Percentiles rank a stretch among this genome's conserved stretches.
phyloP scores from a whole-genome alignment of 2,329 filamentous ascomycete genomes.

The Aspergillus thermomutatus region DNA sequence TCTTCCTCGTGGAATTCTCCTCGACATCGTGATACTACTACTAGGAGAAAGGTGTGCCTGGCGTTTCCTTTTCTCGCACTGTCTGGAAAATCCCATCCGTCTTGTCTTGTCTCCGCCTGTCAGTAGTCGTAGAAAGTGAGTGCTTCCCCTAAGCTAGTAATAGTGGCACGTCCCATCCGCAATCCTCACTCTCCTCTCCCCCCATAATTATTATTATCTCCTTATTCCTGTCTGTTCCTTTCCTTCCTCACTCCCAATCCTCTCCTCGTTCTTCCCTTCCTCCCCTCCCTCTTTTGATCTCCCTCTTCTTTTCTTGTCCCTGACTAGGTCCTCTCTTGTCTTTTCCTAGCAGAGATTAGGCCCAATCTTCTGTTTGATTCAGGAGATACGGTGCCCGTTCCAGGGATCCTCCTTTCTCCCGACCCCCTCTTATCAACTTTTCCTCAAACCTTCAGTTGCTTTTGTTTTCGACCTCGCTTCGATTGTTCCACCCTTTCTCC shows the following conservation, averaged over 20 bases:
- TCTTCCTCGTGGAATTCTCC: not conserved
- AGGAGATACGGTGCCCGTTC: slow-evolving; percentile 28
- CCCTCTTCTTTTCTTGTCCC: slow-evolving; percentile 16
- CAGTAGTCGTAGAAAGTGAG: not conserved
- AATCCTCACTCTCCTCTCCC: slow-evolving; percentile 24
- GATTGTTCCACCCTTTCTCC: slow-evolving; percentile 9
- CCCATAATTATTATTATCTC: slow-evolving; percentile 21
- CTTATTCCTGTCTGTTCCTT: slow-evolving; percentile 34
- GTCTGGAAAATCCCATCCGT: not conserved
- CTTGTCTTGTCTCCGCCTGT: not conserved
- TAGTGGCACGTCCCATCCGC: slow-evolving; percentile 20
- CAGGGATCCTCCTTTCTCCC: slow-evolving; percentile 19
- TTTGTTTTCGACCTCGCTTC: slow-evolving; percentile 4
- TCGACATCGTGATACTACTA: not conserved
- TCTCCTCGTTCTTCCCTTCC: slow-evolving; percentile 26
- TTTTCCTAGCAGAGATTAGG: slow-evolving; percentile 19
- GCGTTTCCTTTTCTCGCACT: not conserved
- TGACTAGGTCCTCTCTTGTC: slow-evolving; percentile 12
- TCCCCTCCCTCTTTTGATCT: slow-evolving; percentile 15
- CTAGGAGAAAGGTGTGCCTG: not conserved
- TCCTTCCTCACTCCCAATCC: slow-evolving; percentile 26
- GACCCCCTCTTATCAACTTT: slow-evolving; percentile 8
- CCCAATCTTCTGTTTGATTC: slow-evolving; percentile 27
- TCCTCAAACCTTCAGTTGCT: slow-evolving; percentile 7
- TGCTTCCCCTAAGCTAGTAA: not conserved